phyloP scores from a whole-genome alignment of 306 rosid species.

The Cucurbita pepo region DNA sequence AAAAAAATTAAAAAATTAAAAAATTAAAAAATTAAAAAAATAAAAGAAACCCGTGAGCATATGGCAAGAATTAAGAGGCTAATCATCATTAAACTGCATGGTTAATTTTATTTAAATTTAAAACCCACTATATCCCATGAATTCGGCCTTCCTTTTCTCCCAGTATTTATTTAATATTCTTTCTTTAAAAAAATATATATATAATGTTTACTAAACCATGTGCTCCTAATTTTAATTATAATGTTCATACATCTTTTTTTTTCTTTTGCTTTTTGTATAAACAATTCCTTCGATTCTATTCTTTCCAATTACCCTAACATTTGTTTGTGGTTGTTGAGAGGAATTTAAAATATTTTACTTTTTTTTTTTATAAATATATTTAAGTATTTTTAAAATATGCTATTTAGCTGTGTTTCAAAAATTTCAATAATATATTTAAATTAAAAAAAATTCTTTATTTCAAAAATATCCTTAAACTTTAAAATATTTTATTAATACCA shows the following conservation, averaged over 20 bases:
- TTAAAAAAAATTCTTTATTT: too few species aligned
- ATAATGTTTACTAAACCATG: neutral
- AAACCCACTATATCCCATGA: neutral
- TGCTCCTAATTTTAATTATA: neutral
- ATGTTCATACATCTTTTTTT: neutral
- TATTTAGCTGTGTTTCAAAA: too few species aligned
- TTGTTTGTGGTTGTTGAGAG: too few species aligned
- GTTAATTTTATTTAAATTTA: neutral
- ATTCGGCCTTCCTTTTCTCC: neutral
- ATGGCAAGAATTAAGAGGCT: neutral
- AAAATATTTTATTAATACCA: too few species aligned
- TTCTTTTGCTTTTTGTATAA: neutral
- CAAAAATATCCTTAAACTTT: too few species aligned
- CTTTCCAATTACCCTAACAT: neutral
- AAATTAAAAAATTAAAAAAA: neutral
- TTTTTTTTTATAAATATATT: too few species aligned
- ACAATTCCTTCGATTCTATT: neutral
- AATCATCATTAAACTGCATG: neutral
- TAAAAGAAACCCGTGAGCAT: neutral
- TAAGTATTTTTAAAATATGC: too few species aligned
- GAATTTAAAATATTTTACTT: too few species aligned
- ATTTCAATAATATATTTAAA: too few species aligned
- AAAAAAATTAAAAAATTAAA: neutral
- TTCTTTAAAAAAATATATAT: neutral
- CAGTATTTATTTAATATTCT: neutral